phyloP scores from a whole-genome alignment of 2,329 filamentous ascomycete genomes.

The Xylariales sp. region DNA sequence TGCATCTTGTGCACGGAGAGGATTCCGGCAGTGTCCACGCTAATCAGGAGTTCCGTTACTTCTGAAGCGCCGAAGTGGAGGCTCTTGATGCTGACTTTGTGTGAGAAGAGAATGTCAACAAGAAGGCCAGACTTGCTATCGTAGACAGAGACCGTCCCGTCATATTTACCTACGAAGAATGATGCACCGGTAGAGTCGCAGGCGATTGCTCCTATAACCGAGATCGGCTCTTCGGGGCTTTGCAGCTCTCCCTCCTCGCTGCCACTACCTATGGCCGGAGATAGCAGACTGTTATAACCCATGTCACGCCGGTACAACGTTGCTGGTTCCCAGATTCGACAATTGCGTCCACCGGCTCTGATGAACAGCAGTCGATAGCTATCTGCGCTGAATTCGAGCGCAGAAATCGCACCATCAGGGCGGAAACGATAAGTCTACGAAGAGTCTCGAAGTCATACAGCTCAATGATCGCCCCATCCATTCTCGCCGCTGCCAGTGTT shows the following conservation, averaged over 20 bases:
- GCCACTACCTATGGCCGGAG: background rate
- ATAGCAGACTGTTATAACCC: background rate
- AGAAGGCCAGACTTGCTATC: background rate
- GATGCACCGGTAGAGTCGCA: background rate
- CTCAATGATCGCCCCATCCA: background rate
- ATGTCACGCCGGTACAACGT: background rate
- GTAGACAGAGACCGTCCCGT: background rate
- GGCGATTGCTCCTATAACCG: background rate
- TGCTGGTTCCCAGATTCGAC: slow-evolving; percentile 1
- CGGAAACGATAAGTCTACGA: background rate
- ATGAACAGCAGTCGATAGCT: background rate
- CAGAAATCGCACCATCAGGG: background rate
- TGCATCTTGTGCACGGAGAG: no score
- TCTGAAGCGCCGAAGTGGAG: background rate
- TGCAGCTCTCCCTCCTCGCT: background rate
- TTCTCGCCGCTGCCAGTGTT: background rate
- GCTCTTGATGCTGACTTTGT: background rate
- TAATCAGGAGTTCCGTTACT: background rate
- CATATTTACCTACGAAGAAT: background rate
- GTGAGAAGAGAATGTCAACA: background rate
- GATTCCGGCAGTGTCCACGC: no score
- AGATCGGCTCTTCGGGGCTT: background rate
- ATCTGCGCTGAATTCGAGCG: background rate
- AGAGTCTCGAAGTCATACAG: slow-evolving; percentile 1
- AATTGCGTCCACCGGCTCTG: background rate